Evolutionary conservation across 1,139 yeast species (phyloP).

Genomic region (Pichia sp.): DNA sequence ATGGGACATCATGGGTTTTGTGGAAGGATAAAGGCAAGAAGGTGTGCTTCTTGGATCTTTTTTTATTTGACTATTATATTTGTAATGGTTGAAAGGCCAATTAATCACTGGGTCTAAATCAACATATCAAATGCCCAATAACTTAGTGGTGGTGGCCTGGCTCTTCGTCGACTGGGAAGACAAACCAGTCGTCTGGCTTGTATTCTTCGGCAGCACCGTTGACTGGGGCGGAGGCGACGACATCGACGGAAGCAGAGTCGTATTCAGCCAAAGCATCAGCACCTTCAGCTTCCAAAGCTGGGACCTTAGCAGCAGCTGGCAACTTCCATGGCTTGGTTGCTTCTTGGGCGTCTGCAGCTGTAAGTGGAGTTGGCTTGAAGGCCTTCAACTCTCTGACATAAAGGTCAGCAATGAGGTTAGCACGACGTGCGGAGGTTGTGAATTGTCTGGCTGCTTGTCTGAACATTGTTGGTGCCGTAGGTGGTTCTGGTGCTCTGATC

Average conservation of each 20-base stretch:
- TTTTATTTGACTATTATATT: background rate
- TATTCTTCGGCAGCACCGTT: conserved; percentile 37
- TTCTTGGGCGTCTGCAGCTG: conserved; percentile 71
- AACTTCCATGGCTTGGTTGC: conserved; percentile 77
- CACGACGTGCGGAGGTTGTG: conserved; percentile 35
- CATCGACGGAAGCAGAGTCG: conserved; percentile 73
- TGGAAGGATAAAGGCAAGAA: background rate
- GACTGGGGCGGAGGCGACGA: conserved; percentile 40
- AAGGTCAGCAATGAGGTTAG: conserved; percentile 72
- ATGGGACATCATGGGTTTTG: background rate
- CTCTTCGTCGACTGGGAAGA: conserved; percentile 75
- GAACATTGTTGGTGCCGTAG: conserved; percentile 14
- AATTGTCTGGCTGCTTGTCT: conserved; percentile 33
- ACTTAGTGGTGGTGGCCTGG: conserved; percentile 40
- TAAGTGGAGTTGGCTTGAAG: conserved; percentile 76
- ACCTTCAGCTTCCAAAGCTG: conserved; percentile 66
- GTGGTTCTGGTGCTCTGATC: background rate
- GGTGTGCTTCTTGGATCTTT: background rate
- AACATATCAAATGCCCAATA: background rate
- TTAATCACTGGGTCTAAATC: background rate
- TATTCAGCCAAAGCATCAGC: conserved; percentile 72
- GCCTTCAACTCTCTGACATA: conserved; percentile 83
- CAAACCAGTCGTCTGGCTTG: conserved; percentile 70
- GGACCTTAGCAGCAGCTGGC: conserved; percentile 70
- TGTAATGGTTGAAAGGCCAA: background rate